Percentiles rank a stretch among this genome's conserved stretches.
These are phyloP conservation scores for Colletotrichum sp. DNA, from an alignment of 2,329 filamentous ascomycete genomes.

Conservation along the genomic window DNA sequence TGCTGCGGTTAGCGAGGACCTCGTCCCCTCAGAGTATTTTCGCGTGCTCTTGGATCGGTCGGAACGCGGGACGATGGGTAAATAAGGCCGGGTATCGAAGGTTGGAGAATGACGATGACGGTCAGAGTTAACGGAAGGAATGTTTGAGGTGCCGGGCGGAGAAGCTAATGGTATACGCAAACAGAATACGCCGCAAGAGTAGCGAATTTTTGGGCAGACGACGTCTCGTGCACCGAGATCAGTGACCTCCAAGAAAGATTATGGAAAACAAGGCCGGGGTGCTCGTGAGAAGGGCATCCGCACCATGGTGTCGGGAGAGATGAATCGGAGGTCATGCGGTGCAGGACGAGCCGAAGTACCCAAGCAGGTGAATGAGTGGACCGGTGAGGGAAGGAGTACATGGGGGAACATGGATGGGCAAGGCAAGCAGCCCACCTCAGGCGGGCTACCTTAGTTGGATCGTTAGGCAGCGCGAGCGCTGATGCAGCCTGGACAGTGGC, in stretches of 20 bases:
- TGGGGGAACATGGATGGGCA: not conserved
- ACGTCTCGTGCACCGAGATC: not conserved
- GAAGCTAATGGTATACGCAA: conserved; percentile 14
- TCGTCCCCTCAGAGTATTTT: conserved; percentile 14
- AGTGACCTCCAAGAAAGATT: not conserved
- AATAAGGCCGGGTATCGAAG: conserved; percentile 3
- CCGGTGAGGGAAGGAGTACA: conserved; percentile 5
- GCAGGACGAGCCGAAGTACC: conserved; percentile 10
- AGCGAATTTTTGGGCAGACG: not conserved
- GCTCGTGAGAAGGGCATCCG: conserved; percentile 21
- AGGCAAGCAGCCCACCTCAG: not conserved
- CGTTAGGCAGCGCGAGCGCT: conserved; percentile 16
- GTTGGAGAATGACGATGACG: conserved; percentile 11
- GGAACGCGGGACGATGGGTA: conserved; percentile 8
- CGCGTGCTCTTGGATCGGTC: not conserved
- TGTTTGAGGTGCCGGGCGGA: conserved; percentile 12
- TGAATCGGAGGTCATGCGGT: conserved; percentile 19
- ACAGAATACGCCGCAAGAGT: not conserved
- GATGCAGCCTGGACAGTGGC: conserved; percentile 9
- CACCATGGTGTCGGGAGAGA: conserved; percentile 6
- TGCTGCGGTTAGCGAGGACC: conserved; percentile 23
- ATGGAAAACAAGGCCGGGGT: conserved; percentile 1
- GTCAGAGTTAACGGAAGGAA: conserved; percentile 12
- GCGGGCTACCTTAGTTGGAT: not conserved
- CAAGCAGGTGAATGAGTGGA: conserved; percentile 5